Percentiles rank a stretch among this genome's conserved stretches.
Evolutionary conservation across 306 rosid species (phyloP).

Genomic region (Delonix regia): DNA sequence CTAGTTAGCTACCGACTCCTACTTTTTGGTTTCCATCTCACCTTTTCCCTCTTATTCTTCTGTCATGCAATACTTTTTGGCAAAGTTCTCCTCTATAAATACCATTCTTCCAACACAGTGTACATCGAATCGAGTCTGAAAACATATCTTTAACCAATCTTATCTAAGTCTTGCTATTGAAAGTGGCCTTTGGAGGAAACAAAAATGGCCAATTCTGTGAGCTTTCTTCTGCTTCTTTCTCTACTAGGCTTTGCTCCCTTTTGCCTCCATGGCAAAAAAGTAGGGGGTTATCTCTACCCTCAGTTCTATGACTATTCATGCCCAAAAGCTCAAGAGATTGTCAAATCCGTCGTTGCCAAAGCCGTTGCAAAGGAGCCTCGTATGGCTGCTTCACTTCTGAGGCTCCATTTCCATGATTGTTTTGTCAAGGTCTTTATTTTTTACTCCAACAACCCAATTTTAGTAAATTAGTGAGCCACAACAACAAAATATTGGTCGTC

Average conservation of each 20-base stretch:
- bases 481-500: not conserved
- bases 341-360: conserved; percentile 64
- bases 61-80: conserved; percentile 15
- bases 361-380: conserved; percentile 73
- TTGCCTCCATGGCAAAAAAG: conserved; percentile 44
- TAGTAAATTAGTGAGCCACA: not conserved
- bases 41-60: conserved; percentile 21
- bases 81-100: conserved; percentile 52
- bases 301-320: conserved; percentile 88
- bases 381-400: conserved; percentile 79
- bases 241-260: conserved; percentile 65
- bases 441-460: not conserved
- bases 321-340: conserved; percentile 75
- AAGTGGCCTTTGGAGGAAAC: conserved; percentile 5
- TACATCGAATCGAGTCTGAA: conserved; percentile 30
- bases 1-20: conserved; percentile 64
- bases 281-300: conserved; percentile 69
- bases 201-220: conserved; percentile 55
- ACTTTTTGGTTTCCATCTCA: conserved; percentile 17
- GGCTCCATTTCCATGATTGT: conserved; percentile 93
- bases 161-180: conserved; percentile 23
- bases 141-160: conserved; percentile 30
- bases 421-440: conserved; percentile 71
- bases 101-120: conserved; percentile 30
- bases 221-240: conserved; percentile 54